Conservation (phyloP, 208 protist species). For the Trypanosoma rangeli region DNA sequence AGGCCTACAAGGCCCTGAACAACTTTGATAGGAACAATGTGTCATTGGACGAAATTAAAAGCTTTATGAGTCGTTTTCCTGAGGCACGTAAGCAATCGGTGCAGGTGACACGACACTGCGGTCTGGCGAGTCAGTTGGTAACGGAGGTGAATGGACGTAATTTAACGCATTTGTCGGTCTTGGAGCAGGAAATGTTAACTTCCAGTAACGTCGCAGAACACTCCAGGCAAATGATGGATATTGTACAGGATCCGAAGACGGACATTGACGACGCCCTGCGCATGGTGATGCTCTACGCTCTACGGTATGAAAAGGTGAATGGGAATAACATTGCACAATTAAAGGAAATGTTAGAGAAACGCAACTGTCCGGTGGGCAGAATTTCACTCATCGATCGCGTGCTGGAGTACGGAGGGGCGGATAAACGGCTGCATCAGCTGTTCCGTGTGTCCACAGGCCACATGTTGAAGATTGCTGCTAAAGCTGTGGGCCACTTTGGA, state of each 20-base stretch:
- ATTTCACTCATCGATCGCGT: slow-evolving; percentile 74
- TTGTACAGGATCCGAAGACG: slow-evolving; percentile 81
- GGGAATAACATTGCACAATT: slow-evolving; percentile 69
- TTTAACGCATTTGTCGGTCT: slow-evolving; percentile 75
- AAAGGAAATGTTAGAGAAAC: slow-evolving; percentile 60
- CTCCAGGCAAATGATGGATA: slow-evolving; percentile 73
- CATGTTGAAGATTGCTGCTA: slow-evolving; percentile 77
- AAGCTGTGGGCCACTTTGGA: slow-evolving; percentile 77
- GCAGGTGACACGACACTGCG: slow-evolving; percentile 81
- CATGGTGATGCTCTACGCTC: slow-evolving; percentile 75
- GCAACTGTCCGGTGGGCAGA: slow-evolving; percentile 57
- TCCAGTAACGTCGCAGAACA: slow-evolving; percentile 78
- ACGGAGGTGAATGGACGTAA: slow-evolving; percentile 81
- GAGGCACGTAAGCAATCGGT: slow-evolving; percentile 77
- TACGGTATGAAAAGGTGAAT: slow-evolving; percentile 73
- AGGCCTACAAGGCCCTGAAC: slow-evolving; percentile 93
- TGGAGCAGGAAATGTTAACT: slow-evolving; percentile 86
- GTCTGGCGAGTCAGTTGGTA: slow-evolving; percentile 75
- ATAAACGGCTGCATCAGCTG: slow-evolving; percentile 69
- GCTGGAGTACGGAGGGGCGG: slow-evolving; percentile 63
- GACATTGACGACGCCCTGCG: slow-evolving; percentile 80
- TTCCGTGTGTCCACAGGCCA: slow-evolving; percentile 70
- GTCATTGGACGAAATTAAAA: slow-evolving; percentile 82
- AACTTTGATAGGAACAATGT: slow-evolving; percentile 78
- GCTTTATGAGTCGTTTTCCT: slow-evolving; percentile 88